Base-by-base conservation (phyloP, 768 basidiomycete species). In the Mycena maculata region DNA sequence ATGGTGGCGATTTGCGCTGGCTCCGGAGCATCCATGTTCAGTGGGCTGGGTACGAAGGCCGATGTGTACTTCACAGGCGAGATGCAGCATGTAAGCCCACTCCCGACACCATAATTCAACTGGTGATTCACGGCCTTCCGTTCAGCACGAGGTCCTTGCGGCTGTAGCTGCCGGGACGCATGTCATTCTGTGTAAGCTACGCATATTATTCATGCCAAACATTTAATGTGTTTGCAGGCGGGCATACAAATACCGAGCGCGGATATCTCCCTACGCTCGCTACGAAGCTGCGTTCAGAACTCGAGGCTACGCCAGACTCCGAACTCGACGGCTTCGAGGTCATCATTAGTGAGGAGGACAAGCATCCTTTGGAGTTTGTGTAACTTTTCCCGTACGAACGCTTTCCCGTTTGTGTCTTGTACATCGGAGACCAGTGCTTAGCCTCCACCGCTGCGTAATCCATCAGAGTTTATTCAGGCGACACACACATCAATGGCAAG, bases 201-300 rank as follows among this genome's bases (percentile, higher is more conserved):
- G 41, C 13, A 60, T n/a, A n/a, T 52, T 36, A 42, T 71, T 56
- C 61, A 59, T n/a, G 5, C 5, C 41, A 15, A 42, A 36, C 7
- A 42, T 42, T 42, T 5, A 16, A n/a, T 48, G 28, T 9, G 16
- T 44, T 52, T 47, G 41, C 71, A 94, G 93, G 92, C 76, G 94
- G 94, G 20, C 97, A 98, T 79, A 92, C 94, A 18, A 96, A 96
- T 79, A 96, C 96, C 48, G 97, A 99, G 81, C 92, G 96, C 33
- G 95, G 95, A 0, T 98, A 94, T 80, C 90, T 99, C 60, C 87
- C 90, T 20, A 81, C 88, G 27, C 86, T 98, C 31, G 90, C 90
- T 39, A 77, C 82, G 15, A 90, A 88, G 78, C 82, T 98, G 67
- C 75, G 77, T 65, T 71, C 74, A 52, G 87, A 90, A 76, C 80